Evolutionary conservation across 345 rosid species (phyloP).

Genomic region (Gossypium stocksii): DNA sequence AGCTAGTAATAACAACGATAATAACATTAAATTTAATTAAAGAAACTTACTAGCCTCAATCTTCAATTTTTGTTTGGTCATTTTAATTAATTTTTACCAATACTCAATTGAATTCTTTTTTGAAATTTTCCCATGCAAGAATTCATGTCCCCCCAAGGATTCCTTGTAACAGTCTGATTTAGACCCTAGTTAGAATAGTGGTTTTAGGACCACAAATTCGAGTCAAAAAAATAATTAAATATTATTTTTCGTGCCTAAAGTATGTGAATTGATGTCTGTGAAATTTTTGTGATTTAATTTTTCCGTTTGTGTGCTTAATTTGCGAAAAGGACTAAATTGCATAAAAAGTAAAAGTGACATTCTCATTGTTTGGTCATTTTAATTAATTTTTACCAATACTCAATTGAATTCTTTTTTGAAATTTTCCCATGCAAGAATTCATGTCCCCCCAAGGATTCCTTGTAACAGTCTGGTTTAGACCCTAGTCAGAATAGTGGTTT

Average conservation of each 20-base stretch:
- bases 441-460: neutral
- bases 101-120: neutral
- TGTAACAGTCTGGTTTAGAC: too few relatives aligned
- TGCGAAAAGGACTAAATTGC: too few relatives aligned
- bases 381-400: neutral
- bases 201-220: too few relatives aligned
- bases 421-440: conserved; percentile 16
- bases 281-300: too few relatives aligned
- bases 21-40: neutral
- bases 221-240: too few relatives aligned
- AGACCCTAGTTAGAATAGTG: too few relatives aligned
- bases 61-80: neutral
- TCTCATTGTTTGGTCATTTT: neutral
- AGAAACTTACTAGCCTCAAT: neutral
- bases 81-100: neutral
- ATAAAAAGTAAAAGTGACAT: too few relatives aligned
- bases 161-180: too few relatives aligned
- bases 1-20: neutral
- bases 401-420: neutral
- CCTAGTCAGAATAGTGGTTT: too few relatives aligned
- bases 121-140: conserved; percentile 19
- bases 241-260: too few relatives aligned
- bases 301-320: too few relatives aligned
- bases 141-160: neutral
- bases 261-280: too few relatives aligned